These are phyloP conservation scores for Linnemannia exigua DNA, from an alignment of 192 early-diverging fungal species.

Conservation along the genomic window DNA sequence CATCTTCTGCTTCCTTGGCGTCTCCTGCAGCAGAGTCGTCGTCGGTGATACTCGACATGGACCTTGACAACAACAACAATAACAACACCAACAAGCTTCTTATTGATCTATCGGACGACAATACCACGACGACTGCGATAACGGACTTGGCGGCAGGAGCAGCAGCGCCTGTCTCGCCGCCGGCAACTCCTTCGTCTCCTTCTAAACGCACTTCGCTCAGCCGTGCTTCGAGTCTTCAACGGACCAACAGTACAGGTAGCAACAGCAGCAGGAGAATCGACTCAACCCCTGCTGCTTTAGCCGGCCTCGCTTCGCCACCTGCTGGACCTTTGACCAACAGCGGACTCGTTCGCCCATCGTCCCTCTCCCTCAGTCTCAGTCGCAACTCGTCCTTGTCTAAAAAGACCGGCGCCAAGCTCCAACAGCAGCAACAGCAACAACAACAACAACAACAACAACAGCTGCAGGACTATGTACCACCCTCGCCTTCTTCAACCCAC, in stretches of 20 bases:
- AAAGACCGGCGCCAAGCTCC: conserved; percentile 1
- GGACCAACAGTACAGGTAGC: conserved; percentile 3
- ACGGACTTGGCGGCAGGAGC: not conserved
- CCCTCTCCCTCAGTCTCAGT: conserved; percentile 31
- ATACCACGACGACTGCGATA: not conserved
- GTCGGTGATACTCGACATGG: conserved; percentile 14
- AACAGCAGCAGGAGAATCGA: not conserved
- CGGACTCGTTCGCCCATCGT: conserved; percentile 19
- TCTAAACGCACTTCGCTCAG: conserved; percentile 5
- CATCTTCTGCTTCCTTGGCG: not conserved
- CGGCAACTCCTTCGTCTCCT: conserved; percentile 2
- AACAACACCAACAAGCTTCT: not conserved
- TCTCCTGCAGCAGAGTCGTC: conserved; percentile 9
- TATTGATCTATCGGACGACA: not conserved
- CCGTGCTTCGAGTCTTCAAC: conserved; percentile 31
- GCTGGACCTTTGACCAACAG: not conserved
- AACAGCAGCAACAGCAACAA: not conserved
- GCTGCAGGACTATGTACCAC: conserved; percentile 24
- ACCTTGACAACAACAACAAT: not conserved
- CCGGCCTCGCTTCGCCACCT: not conserved
- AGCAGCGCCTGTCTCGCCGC: conserved; percentile 5
- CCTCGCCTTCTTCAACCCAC: conserved; percentile 45
- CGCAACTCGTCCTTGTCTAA: conserved; percentile 48
- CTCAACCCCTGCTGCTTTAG: not conserved
- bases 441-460: conserved; percentile 15